Conservation (phyloP, 148 eudicot species). For the Diospyros kaki region DNA sequence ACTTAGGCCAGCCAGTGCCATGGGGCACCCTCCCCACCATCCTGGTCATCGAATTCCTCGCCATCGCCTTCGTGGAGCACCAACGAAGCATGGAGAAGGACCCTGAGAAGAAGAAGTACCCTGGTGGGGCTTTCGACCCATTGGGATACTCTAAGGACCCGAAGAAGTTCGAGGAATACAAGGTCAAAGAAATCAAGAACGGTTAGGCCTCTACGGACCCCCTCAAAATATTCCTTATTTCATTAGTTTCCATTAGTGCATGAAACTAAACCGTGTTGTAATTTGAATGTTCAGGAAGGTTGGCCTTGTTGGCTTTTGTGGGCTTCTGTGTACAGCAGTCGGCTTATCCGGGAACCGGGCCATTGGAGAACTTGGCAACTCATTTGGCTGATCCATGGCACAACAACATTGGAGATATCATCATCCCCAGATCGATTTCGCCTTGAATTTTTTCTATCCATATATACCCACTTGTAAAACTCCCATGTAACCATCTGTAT, state of each 20-base stretch:
- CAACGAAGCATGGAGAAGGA: slow-evolving; percentile 94
- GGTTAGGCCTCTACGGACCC: slow-evolving; percentile 27
- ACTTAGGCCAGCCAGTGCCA: slow-evolving; percentile 93
- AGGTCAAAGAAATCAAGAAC: slow-evolving; percentile 95
- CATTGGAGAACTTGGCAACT: slow-evolving; percentile 93
- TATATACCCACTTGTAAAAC: not conserved
- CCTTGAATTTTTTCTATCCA: slow-evolving; percentile 8
- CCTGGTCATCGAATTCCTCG: slow-evolving; percentile 78
- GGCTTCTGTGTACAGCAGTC: slow-evolving; percentile 94
- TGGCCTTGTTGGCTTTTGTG: slow-evolving; percentile 85
- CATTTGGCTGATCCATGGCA: slow-evolving; percentile 99
- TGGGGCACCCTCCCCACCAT: slow-evolving; percentile 96
- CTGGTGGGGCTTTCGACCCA: slow-evolving; percentile 97
- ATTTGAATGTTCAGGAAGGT: slow-evolving; percentile 49
- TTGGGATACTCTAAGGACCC: slow-evolving; percentile 97
- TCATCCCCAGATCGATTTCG: slow-evolving; percentile 52
- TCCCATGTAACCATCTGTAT: slow-evolving; percentile 10
- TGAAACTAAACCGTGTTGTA: not conserved
- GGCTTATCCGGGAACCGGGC: slow-evolving; percentile 98
- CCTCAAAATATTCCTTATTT: no score
- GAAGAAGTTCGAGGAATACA: slow-evolving; percentile 63
- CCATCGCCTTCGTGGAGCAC: slow-evolving; percentile 86
- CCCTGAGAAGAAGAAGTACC: slow-evolving; percentile 90
- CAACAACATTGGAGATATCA: slow-evolving; percentile 88
- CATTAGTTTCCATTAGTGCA: no score